These are phyloP conservation scores for Orbilia blumenaviensis DNA, from an alignment of 2,329 filamentous ascomycete genomes.

Conservation along the genomic window DNA sequence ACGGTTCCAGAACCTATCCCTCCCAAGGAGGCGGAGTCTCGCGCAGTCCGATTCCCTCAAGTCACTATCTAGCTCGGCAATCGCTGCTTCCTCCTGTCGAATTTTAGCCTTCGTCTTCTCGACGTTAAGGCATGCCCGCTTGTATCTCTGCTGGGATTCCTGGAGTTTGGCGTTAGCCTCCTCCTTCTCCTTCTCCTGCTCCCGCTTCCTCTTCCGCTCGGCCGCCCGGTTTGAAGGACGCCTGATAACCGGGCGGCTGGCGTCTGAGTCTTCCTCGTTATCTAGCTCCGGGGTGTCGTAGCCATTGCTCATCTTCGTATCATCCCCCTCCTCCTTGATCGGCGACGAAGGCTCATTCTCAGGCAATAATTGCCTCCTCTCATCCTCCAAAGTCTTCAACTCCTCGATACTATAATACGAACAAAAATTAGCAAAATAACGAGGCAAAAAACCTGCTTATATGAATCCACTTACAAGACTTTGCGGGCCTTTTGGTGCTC, in stretches of 20 bases:
- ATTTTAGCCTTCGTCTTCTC: slow-evolving; percentile 84
- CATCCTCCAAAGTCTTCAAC: slow-evolving; percentile 74
- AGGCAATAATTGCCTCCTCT: slow-evolving; percentile 76
- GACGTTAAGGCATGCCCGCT: slow-evolving; percentile 86
- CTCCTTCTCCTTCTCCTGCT: slow-evolving; percentile 73
- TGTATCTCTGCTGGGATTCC: slow-evolving; percentile 87
- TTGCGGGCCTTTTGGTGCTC: slow-evolving; percentile 84
- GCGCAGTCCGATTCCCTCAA: slow-evolving; percentile 93
- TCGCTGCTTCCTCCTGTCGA: slow-evolving; percentile 82
- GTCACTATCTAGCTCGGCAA: slow-evolving; percentile 86
- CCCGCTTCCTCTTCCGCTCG: slow-evolving; percentile 79
- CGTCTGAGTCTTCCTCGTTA: slow-evolving; percentile 72
- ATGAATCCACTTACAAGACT: slow-evolving; percentile 64
- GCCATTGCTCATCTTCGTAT: slow-evolving; percentile 65
- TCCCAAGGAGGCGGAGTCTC: slow-evolving; percentile 85
- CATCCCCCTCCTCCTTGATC: slow-evolving; percentile 69
- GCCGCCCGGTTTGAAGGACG: slow-evolving; percentile 74
- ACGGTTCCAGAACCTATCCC: slow-evolving; percentile 96
- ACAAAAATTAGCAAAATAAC: slow-evolving; percentile 57
- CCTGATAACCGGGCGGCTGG: slow-evolving; percentile 68
- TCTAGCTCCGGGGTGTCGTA: slow-evolving; percentile 61
- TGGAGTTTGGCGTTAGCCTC: slow-evolving; percentile 70
- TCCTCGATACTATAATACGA: slow-evolving; percentile 70
- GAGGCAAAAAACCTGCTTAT: neutral
- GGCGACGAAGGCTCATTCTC: slow-evolving; percentile 76